A percentile compares a stretch with the other conserved stretches of the same genome.
phyloP scores from a whole-genome alignment of 768 basidiomycete species.

The Lentinula sp. region DNA sequence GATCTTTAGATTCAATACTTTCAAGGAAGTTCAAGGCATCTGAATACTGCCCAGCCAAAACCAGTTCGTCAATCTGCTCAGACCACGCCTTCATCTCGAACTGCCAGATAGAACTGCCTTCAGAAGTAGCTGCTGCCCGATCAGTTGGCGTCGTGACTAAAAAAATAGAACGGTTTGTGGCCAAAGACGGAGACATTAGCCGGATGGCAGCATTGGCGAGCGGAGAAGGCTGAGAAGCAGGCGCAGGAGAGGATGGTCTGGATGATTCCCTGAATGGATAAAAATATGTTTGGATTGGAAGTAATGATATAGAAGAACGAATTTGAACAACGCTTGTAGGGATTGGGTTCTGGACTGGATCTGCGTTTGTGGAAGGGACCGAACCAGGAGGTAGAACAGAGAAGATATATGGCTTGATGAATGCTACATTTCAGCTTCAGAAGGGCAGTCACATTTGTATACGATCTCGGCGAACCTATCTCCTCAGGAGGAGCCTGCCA shows the following conservation, averaged over 20 bases:
- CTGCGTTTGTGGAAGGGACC: constrained; percentile 28
- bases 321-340: constrained; percentile 62
- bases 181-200: constrained; percentile 53
- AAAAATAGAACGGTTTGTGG: constrained; percentile 50
- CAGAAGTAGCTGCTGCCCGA: constrained; percentile 50
- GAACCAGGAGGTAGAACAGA: constrained; percentile 69
- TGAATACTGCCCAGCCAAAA: constrained; percentile 57
- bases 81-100: constrained; percentile 69
- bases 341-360: constrained; percentile 18
- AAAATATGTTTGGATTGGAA: constrained; percentile 52
- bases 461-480: constrained; percentile 38
- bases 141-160: constrained; percentile 74
- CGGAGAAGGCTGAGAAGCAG: constrained; percentile 14
- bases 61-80: constrained; percentile 81
- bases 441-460: neutral
- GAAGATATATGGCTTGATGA: constrained; percentile 73
- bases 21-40: constrained; percentile 81
- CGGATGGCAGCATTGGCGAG: constrained; percentile 47
- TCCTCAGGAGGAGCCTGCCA: constrained; percentile 87
- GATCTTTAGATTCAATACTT: constrained; percentile 48
- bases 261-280: constrained; percentile 50
- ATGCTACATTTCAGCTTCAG: constrained; percentile 33
- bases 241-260: constrained; percentile 17
- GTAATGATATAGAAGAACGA: constrained; percentile 62
- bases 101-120: constrained; percentile 79